Conservation (phyloP, 2,329 filamentous ascomycete species). For the Talaromyces sp. region DNA sequence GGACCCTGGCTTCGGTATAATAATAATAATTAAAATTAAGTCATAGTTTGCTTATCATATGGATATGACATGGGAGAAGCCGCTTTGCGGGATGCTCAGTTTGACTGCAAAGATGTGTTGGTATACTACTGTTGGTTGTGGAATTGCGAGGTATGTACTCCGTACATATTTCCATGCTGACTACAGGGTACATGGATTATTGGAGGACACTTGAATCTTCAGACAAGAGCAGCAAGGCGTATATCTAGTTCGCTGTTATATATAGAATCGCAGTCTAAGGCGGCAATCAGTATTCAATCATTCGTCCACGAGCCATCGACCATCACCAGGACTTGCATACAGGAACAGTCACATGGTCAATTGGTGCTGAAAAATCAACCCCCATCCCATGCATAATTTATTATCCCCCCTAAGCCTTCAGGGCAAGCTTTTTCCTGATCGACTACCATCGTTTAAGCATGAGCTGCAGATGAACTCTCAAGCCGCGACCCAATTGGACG, state of each 20-base stretch:
- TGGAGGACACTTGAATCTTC: background rate
- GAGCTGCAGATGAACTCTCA: background rate
- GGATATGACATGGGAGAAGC: background rate
- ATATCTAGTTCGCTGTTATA: background rate
- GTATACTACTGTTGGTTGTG: background rate
- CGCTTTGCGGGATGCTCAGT: background rate
- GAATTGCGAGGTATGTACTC: background rate
- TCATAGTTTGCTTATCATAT: background rate
- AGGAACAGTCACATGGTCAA: background rate
- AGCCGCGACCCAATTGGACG: background rate
- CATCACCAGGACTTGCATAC: background rate
- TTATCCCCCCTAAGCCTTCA: background rate
- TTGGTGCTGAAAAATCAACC: no score
- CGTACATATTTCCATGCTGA: background rate
- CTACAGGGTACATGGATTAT: background rate
- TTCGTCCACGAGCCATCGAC: background rate
- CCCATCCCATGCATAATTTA: background rate
- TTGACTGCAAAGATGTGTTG: no score
- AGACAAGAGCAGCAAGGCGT: background rate
- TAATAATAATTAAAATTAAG: no score
- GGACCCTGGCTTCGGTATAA: background rate
- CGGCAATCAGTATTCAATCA: background rate
- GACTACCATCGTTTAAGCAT: background rate
- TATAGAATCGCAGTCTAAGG: background rate
- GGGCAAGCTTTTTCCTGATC: background rate